Conservation (phyloP, 202 grass and related monocot species). For the Elaeis oleifera region DNA sequence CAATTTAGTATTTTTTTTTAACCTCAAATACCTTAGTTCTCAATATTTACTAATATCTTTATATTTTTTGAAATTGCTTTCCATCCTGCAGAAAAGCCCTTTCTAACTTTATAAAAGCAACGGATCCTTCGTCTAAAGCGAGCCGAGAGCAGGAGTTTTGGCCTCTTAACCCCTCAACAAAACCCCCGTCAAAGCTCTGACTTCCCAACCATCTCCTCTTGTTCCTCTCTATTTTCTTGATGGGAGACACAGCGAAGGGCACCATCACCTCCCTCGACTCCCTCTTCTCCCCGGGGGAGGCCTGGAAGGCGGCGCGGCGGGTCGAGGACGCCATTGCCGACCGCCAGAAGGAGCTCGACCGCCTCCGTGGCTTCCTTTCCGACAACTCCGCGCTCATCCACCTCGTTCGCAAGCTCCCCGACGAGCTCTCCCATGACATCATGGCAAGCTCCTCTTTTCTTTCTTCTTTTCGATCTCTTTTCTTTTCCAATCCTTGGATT, state of each 20-base stretch:
- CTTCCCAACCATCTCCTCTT: too few relatives aligned
- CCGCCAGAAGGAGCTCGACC: slow-evolving; percentile 39
- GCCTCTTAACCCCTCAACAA: too few relatives aligned
- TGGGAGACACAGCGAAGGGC: slow-evolving; percentile 12
- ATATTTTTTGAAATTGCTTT: too few relatives aligned
- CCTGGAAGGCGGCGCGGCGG: slow-evolving; percentile 34
- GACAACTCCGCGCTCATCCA: slow-evolving; percentile 69
- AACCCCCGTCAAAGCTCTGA: too few relatives aligned
- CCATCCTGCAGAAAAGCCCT: too few relatives aligned
- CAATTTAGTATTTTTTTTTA: too few relatives aligned
- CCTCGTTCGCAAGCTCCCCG: slow-evolving; percentile 59
- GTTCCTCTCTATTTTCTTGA: not conserved
- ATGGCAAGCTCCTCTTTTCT: slow-evolving; percentile 32
- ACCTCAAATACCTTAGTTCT: too few relatives aligned
- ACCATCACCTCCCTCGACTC: slow-evolving; percentile 14
- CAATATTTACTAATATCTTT: too few relatives aligned
- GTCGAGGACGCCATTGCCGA: slow-evolving; percentile 43
- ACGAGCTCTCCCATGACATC: slow-evolving; percentile 78
- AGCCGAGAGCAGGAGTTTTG: too few relatives aligned
- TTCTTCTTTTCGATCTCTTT: not conserved
- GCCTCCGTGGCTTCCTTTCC: slow-evolving; percentile 44
- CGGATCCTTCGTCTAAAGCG: too few relatives aligned
- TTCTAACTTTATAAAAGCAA: too few relatives aligned
- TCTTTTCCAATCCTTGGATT: not conserved
- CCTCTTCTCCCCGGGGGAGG: slow-evolving; percentile 12